Evolutionary conservation across 2,329 filamentous ascomycete species (phyloP), one percentile per base, ranked within the genome.

Genomic region (Dactylella cylindrospora): DNA sequence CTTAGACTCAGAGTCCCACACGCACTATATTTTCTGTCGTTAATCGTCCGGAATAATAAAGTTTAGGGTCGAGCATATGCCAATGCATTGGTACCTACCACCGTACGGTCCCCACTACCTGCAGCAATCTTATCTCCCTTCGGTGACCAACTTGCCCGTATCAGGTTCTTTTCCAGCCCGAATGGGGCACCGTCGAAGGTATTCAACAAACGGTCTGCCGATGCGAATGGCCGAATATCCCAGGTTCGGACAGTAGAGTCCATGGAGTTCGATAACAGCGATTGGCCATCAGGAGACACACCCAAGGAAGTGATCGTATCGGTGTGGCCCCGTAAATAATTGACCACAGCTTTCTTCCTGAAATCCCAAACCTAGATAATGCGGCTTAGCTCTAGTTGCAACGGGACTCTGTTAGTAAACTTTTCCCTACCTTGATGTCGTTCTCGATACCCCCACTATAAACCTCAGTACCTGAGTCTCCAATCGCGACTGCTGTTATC

Each of bases 381-480:
- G 13, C 8, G 28, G 13, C 23, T n/a, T 5, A 28, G 9, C 7
- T 20, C 50, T 40, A 20, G 36, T 10, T 13, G 25, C 23, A 26
- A 13, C 17, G 17, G 5, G 12, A 28, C 19, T 17, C 9, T 17
- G 4, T 15, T 13, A 9, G 6, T 25, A 26, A 23, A 8, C 7
- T 12, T 29, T 3, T 12, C 5, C 15, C 17, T 53, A 68, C 90
- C 69, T 90, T 89, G 72, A 98, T 95, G 68, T 94, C 90, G 71
- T 97, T 96, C 75, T 97, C 93, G 68, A 98, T 96, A 17, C 90
- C 88, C 39, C 91, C 91, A 5, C 88, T 86, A 73, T 93, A 98
- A 20, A 98, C 82, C 75, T 97, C 93, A 72, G 95, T 95, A 13
- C 93, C 93, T 1, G 91, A 90, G 72, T 95, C 90, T 0, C 90